Evolutionary conservation across 1,284 basidiomycete genomes (phyloP), one percentile per base, ranked within the genome.

Genomic region (Irpex sp.): DNA sequence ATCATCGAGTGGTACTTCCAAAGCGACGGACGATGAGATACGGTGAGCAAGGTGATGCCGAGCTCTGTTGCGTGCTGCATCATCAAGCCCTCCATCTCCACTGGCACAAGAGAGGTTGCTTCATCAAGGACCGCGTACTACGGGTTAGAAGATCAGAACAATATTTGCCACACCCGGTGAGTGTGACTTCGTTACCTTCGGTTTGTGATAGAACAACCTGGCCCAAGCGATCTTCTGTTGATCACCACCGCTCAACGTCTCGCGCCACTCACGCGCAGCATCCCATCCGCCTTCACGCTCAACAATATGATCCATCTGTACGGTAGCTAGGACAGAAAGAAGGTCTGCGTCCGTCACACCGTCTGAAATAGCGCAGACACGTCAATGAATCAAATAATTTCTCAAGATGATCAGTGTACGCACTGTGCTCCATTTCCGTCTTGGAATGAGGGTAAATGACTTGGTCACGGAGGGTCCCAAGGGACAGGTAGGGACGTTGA

Each of bases 281-380:
- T 94, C 92, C 96, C 96, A 98, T 13, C 97, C 97, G 9, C 97
- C 97, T 76, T 98, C 97, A n/a, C 96, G 86, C 70, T 94, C 92
- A 9, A 98, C 93, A 64, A 98, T 87, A 71, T 83, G 79, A 40
- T 90, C 89, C 88, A 99, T 94, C 69, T 96, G 89, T 13, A 98
- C 91, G 11, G 91, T 81, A 2, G 86, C 78, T 36, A 99, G 81
- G 62, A 97, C 89, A 11, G 77, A 71, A 19, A 92, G 77, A 49
- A 98, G 80, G 68, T 97, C 89, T 3, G 82, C 80, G 73, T 99
- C 97, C 6, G 85, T 88, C 47, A 90, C 77, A 13, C 89, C 88
- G 37, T 86, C 88, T 86, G 69, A 62, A 68, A 4, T 49, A 47
- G 58, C 21, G 21, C 21, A 3, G 3, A 26, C 21, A 26, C 21